Percentiles rank a stretch among this genome's conserved stretches.
phyloP scores from a whole-genome alignment of 2,329 filamentous ascomycete species.

The Colletotrichum limetticola region DNA sequence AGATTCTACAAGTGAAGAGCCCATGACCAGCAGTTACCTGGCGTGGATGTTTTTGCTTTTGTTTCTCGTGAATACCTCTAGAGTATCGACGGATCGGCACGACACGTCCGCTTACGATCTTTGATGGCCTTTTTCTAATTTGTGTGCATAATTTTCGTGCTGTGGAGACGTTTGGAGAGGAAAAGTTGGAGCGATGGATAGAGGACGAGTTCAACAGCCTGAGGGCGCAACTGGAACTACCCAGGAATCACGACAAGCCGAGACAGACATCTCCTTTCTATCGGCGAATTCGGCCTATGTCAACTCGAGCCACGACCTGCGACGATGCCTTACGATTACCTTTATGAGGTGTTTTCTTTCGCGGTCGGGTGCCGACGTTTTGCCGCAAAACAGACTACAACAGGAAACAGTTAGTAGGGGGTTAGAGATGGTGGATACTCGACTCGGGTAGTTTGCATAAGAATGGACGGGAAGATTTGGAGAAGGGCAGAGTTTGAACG shows the following conservation, averaged over 20 bases:
- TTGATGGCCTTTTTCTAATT: conserved; percentile 31
- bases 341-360: conserved; percentile 23
- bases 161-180: conserved; percentile 32
- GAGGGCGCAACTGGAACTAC: conserved; percentile 26
- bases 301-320: conserved; percentile 20
- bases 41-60: conserved; percentile 32
- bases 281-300: conserved; percentile 13
- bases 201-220: conserved; percentile 19
- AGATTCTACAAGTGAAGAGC: conserved; percentile 51
- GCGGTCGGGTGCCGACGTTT: conserved; percentile 10
- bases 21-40: conserved; percentile 37
- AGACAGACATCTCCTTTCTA: conserved; percentile 23
- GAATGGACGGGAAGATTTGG: conserved; percentile 31
- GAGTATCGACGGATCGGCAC: conserved; percentile 30
- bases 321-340: conserved; percentile 23
- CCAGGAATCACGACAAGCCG: conserved; percentile 10
- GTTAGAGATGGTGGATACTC: conserved; percentile 31
- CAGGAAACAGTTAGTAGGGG: neutral
- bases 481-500: conserved; percentile 29
- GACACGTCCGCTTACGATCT: conserved; percentile 35
- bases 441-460: conserved; percentile 34
- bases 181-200: conserved; percentile 30
- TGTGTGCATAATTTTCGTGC: conserved; percentile 33
- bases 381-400: conserved; percentile 7
- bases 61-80: conserved; percentile 38